Conservation (phyloP, 176 grass and related monocot species). For the Cenchrus fungigraminus region DNA sequence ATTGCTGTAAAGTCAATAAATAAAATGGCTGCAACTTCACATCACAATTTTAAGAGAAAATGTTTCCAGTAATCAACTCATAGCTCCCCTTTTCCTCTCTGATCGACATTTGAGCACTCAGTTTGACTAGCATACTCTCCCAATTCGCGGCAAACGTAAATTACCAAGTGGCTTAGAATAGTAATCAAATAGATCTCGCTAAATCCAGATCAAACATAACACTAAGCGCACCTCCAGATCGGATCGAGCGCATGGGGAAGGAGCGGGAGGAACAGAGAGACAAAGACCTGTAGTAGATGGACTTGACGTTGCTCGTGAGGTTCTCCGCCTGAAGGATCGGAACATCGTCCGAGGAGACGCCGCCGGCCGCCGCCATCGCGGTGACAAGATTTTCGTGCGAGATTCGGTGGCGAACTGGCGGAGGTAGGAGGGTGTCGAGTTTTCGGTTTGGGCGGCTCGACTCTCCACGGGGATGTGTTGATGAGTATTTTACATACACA, state of each 20-base stretch:
- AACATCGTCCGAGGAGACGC: constrained; percentile 40
- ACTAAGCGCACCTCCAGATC: background rate
- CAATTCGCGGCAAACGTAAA: background rate
- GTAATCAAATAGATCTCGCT: background rate
- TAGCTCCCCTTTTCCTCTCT: background rate
- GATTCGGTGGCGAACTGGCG: constrained; percentile 21
- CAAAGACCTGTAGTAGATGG: constrained; percentile 77
- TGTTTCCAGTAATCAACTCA: background rate
- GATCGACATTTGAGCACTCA: background rate
- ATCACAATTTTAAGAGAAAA: background rate
- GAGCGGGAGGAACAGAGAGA: background rate
- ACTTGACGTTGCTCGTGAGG: constrained; percentile 80
- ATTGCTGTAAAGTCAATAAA: background rate
- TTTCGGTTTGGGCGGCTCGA: background rate
- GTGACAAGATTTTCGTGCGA: background rate
- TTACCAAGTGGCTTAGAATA: background rate
- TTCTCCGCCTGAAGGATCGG: constrained; percentile 71
- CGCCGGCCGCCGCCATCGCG: constrained; percentile 45
- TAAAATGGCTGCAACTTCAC: background rate
- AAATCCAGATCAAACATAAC: background rate
- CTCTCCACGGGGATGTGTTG: background rate
- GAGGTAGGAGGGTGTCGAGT: background rate
- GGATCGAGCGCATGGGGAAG: background rate
- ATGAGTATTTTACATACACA: background rate
- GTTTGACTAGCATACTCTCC: background rate